Conservation (phyloP, 2,329 filamentous ascomycete species). For the Trichoderma guizhouense region DNA sequence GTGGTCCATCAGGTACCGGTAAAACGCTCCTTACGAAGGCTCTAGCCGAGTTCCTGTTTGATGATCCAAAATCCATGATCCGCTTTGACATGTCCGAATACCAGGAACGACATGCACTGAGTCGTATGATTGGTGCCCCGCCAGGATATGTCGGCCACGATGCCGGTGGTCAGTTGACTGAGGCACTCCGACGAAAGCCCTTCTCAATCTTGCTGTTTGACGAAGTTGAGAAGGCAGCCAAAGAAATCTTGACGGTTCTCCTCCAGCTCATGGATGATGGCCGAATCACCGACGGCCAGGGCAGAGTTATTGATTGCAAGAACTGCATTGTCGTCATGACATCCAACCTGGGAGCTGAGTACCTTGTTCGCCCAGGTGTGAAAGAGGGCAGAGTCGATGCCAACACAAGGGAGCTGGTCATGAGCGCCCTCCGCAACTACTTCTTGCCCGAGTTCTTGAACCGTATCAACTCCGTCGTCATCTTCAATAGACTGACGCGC, state of each 20-base stretch:
- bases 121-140: slow-evolving; percentile 95
- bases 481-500: slow-evolving; percentile 94
- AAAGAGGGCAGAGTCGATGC: slow-evolving; percentile 83
- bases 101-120: slow-evolving; percentile 92
- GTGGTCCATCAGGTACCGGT: slow-evolving; percentile 95
- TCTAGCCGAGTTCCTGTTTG: slow-evolving; percentile 95
- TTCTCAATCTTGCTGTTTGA: slow-evolving; percentile 98
- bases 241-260: slow-evolving; percentile 93
- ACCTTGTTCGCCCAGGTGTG: slow-evolving; percentile 73
- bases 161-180: slow-evolving; percentile 90
- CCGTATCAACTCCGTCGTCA: slow-evolving; percentile 91
- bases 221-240: slow-evolving; percentile 97
- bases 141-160: slow-evolving; percentile 97
- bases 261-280: slow-evolving; percentile 99
- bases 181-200: slow-evolving; percentile 86
- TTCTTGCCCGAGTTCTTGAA: slow-evolving; percentile 99
- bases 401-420: slow-evolving; percentile 82
- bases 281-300: slow-evolving; percentile 96
- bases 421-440: slow-evolving; percentile 86
- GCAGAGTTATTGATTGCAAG: slow-evolving; percentile 86
- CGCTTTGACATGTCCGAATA: slow-evolving; percentile 99
- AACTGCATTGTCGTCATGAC: slow-evolving; percentile 99
- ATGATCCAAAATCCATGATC: slow-evolving; percentile 96
- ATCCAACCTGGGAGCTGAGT: slow-evolving; percentile 93
- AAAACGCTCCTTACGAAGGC: slow-evolving; percentile 97